These are phyloP conservation scores for Tricholoma flavovirens DNA, from an alignment of 768 basidiomycete species.

Conservation along the genomic window DNA sequence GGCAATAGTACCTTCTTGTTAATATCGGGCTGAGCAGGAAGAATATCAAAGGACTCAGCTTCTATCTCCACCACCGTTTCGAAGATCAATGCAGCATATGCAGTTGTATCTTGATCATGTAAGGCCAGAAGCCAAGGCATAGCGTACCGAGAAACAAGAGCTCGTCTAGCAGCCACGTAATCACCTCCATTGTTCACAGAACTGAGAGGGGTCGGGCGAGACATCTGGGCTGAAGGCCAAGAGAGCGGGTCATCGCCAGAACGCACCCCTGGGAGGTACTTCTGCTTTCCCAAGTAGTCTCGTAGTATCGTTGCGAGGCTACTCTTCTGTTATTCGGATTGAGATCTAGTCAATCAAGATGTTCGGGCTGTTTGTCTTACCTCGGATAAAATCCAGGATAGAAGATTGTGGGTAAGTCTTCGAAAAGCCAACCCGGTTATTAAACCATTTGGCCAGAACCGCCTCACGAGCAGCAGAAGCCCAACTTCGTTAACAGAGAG, in stretches of 20 bases:
- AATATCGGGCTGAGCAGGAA: constrained; percentile 2
- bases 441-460: constrained; percentile 72
- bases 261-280: constrained; percentile 60
- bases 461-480: constrained; percentile 58
- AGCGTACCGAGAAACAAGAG: constrained; percentile 51
- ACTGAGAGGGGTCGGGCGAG: constrained; percentile 31
- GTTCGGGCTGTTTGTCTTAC: constrained; percentile 25
- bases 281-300: constrained; percentile 57
- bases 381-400: constrained; percentile 72
- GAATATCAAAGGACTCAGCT: constrained; percentile 16
- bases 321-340: constrained; percentile 44
- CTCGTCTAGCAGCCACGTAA: constrained; percentile 56
- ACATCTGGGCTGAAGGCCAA: constrained; percentile 48
- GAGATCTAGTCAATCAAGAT: neutral
- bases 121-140: constrained; percentile 65
- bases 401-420: constrained; percentile 49
- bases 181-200: constrained; percentile 60
- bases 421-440: constrained; percentile 66
- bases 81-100: constrained; percentile 50
- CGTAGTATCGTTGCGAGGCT: constrained; percentile 60
- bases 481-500: constrained; percentile 71
- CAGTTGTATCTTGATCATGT: constrained; percentile 51
- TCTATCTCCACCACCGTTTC: constrained; percentile 47
- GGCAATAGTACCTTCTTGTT: constrained; percentile 10
- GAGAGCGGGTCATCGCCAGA: constrained; percentile 32